Conservation (phyloP, 345 rosid species). For the Rhodamnia argentea region DNA sequence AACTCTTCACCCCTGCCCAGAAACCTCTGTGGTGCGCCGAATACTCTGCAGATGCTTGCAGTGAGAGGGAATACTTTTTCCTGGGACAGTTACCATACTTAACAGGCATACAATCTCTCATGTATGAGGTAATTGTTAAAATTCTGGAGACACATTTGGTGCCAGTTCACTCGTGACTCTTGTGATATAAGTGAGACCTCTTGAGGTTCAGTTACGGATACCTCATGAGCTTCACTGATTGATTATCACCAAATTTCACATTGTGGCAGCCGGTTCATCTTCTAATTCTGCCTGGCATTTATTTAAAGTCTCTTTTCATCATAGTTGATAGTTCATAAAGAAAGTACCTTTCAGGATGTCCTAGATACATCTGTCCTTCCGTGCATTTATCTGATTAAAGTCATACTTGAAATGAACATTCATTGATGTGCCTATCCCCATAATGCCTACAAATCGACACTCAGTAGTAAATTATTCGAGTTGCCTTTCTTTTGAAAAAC, state of each 20-base stretch:
- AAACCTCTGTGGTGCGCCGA: constrained; percentile 84
- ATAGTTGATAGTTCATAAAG: not conserved
- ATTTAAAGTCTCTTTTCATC: not conserved
- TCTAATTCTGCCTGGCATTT: not conserved
- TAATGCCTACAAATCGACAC: not conserved
- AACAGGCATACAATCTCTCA: constrained; percentile 49
- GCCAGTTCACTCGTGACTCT: not conserved
- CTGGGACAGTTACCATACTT: constrained; percentile 92
- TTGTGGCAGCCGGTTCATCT: not conserved
- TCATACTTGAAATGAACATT: not conserved
- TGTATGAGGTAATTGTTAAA: constrained; percentile 52
- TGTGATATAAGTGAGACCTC: not conserved
- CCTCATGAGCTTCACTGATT: not conserved
- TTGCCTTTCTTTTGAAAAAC: not conserved
- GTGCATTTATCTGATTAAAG: not conserved
- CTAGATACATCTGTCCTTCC: not conserved
- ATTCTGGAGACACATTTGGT: not conserved
- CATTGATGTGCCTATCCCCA: not conserved
- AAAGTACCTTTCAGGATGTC: not conserved
- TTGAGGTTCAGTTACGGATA: not conserved
- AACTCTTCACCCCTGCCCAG: constrained; percentile 25
- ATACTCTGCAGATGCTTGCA: constrained; percentile 39
- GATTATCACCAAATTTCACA: not conserved
- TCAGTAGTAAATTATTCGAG: not conserved
- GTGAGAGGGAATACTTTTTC: constrained; percentile 61